These are phyloP conservation scores for Penicillium argentinense DNA, from an alignment of 495 filamentous ascomycete genomes.

Conservation along the genomic window DNA sequence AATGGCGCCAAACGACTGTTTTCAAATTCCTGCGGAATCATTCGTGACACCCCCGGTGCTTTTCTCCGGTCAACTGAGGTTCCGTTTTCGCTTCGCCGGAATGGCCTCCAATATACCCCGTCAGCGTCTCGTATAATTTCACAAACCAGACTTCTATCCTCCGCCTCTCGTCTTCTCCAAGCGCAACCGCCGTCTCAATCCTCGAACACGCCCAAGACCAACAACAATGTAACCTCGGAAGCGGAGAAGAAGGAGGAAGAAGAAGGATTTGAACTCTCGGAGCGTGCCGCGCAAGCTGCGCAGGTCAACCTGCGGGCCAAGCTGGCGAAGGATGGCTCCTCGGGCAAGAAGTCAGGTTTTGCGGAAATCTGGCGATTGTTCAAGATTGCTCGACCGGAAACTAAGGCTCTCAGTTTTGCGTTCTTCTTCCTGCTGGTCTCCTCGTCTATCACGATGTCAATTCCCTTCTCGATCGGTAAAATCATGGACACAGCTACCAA, in stretches of 20 bases:
- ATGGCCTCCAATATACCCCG: slow-evolving; percentile 11
- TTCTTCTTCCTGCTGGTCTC: slow-evolving; percentile 84
- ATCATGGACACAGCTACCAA: slow-evolving; percentile 85
- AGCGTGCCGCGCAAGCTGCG: slow-evolving; percentile 83
- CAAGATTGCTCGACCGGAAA: slow-evolving; percentile 83
- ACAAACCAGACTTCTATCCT: slow-evolving; percentile 30
- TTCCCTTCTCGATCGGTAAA: slow-evolving; percentile 93
- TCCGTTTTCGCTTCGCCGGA: slow-evolving; percentile 16
- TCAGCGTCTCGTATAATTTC: slow-evolving; percentile 19
- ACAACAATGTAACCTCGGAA: slow-evolving; percentile 19
- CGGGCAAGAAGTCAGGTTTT: slow-evolving; percentile 63
- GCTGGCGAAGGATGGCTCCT: slow-evolving; percentile 73
- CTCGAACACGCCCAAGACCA: slow-evolving; percentile 13
- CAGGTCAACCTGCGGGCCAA: slow-evolving; percentile 87
- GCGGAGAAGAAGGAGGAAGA: slow-evolving; percentile 40
- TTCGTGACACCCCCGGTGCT: slow-evolving; percentile 18
- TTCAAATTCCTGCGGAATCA: slow-evolving; percentile 23
- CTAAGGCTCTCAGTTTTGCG: slow-evolving; percentile 72
- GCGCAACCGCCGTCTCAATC: slow-evolving; percentile 20
- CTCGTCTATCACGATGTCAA: slow-evolving; percentile 86
- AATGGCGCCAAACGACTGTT: slow-evolving; percentile 21
- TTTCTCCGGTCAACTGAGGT: slow-evolving; percentile 14
- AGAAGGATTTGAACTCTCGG: slow-evolving; percentile 64
- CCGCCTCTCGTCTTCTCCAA: slow-evolving; percentile 28
- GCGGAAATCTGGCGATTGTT: slow-evolving; percentile 83